These are phyloP conservation scores for Primulina eburnea DNA, from an alignment of 257 asterid genomes.

Conservation along the genomic window DNA sequence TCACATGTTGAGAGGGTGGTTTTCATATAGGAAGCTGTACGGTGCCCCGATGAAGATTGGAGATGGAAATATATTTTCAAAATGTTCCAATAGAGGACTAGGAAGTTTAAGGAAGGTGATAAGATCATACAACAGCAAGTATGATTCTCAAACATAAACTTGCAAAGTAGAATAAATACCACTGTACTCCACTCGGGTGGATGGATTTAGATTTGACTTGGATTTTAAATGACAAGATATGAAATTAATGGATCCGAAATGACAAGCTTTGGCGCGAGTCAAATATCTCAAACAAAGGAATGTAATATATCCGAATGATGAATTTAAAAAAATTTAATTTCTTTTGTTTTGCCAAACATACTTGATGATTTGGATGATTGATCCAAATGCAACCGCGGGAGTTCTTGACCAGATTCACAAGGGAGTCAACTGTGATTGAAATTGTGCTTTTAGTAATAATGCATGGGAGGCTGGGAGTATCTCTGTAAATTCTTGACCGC, in stretches of 20 bases:
- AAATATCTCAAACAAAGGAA: too few species aligned
- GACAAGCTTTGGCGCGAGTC: background rate
- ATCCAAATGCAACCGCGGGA: too few species aligned
- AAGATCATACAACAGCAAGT: conserved; percentile 26
- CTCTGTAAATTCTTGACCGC: too few species aligned
- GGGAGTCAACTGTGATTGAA: too few species aligned
- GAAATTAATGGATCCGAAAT: background rate
- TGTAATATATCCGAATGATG: too few species aligned
- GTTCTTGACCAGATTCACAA: too few species aligned
- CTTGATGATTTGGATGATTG: too few species aligned
- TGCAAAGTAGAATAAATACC: conserved; percentile 30
- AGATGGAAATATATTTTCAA: conserved; percentile 32
- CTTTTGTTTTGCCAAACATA: too few species aligned
- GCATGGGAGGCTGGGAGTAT: too few species aligned
- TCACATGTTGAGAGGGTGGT: conserved; percentile 48
- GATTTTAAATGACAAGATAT: conserved; percentile 7
- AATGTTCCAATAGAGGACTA: conserved; percentile 23
- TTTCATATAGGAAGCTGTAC: conserved; percentile 47
- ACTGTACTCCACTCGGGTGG: background rate
- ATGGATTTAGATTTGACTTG: background rate
- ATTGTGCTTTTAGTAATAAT: too few species aligned
- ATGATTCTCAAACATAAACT: conserved; percentile 26
- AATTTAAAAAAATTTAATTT: too few species aligned
- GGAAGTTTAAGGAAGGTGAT: conserved; percentile 40
- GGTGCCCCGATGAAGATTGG: conserved; percentile 31